A percentile compares a stretch with the other conserved stretches of the same genome.
phyloP scores from a whole-genome alignment of 495 filamentous ascomycete genomes.

The Podospora comata region DNA sequence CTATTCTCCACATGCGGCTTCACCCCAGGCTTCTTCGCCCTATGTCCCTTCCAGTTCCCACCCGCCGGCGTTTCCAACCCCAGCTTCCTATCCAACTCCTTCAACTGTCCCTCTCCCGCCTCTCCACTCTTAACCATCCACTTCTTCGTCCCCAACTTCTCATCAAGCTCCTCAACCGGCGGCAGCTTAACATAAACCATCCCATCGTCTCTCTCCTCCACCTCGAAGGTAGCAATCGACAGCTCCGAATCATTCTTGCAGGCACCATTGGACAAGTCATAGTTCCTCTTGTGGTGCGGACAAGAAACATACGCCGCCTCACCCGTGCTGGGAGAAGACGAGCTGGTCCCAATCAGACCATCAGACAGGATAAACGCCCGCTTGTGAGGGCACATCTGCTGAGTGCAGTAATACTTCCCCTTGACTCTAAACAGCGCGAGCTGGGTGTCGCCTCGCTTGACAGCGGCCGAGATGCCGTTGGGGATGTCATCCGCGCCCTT shows the following conservation, averaged over 20 bases:
- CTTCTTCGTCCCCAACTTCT: constrained; percentile 71
- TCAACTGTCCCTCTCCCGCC: constrained; percentile 56
- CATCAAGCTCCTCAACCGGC: constrained; percentile 80
- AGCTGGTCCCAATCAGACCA: constrained; percentile 78
- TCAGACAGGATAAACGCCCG: constrained; percentile 87
- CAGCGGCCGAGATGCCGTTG: constrained; percentile 63
- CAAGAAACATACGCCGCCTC: constrained; percentile 73
- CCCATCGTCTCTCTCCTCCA: constrained; percentile 74
- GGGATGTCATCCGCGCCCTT: constrained; percentile 58
- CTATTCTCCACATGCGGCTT: constrained; percentile 47
- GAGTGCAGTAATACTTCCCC: constrained; percentile 81
- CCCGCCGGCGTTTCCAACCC: constrained; percentile 33
- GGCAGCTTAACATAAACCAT: constrained; percentile 86
- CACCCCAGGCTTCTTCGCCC: constrained; percentile 37
- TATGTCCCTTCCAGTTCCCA: constrained; percentile 7
- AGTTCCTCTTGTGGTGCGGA: constrained; percentile 92
- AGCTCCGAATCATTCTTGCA: constrained; percentile 75
- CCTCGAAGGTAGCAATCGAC: constrained; percentile 82
- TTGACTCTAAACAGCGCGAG: constrained; percentile 85
- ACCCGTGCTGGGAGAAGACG: constrained; percentile 40
- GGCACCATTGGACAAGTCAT: constrained; percentile 66
- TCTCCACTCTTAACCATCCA: constrained; percentile 83
- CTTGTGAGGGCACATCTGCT: constrained; percentile 99
- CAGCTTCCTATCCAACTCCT: constrained; percentile 65
- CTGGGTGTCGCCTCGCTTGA: constrained; percentile 91